Evolutionary conservation across 2,329 filamentous ascomycete species (phyloP), one percentile per base, ranked within the genome.

Genomic region (Chaetomiaceae sp.): DNA sequence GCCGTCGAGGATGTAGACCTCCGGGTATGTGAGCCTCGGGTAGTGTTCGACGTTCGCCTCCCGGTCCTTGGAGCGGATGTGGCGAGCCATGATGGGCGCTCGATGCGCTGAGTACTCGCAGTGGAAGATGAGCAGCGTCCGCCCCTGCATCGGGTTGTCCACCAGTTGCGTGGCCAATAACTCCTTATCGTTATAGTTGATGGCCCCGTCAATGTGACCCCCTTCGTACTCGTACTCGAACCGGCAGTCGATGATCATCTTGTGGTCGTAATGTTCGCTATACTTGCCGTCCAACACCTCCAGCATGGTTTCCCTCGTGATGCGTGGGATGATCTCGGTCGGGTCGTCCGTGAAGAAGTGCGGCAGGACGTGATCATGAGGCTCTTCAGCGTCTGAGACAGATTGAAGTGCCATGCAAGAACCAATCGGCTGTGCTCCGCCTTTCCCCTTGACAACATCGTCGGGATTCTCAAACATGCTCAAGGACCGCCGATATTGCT

Each of bases 191-290:
- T 95, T 97, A 73, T 89, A 93, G 72, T 98, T 98, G 68, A 95
- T 75, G 35, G 93, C 93, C 15, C 86, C 86, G 56, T 89, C 79
- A 62, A 98, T 96, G 65, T 98, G 93, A 27, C 93, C 93, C 47
- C 93, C 93, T 14, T 95, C 85, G 64, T 94, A 98, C 69, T 98
- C 93, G 66, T 98, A 98, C 73, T 98, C 93, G 63, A 98, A 98
- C 17, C 93, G 86, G 66, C 93, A 98, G 67, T 98, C 93, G 60
- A 98, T 84, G 60, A 98, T 76, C 66, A 95, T 79, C 64, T 88
- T 83, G 62, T 90, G 79, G 50, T 89, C 82, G 64, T 86, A 97
- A 19, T 79, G 66, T 20, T 83, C 75, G 59, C 81, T 79, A 68
- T 83, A 95, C 58, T 86, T 84, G 51, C 89, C 89, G 65, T 95